phyloP scores from a whole-genome alignment of 2,329 filamentous ascomycete species.

The Penicillium sp. region DNA sequence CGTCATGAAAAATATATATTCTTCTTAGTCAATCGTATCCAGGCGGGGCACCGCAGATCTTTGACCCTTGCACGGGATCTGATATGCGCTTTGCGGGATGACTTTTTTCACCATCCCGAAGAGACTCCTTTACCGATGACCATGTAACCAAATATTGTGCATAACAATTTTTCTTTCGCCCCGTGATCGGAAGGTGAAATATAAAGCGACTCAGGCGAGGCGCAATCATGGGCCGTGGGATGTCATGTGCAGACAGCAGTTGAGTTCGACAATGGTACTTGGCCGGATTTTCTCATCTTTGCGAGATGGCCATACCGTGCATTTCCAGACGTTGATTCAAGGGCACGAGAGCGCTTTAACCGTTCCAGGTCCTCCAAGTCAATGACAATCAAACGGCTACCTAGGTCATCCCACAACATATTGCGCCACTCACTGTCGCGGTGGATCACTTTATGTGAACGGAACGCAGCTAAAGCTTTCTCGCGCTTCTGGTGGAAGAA shows the following conservation, averaged over 20 bases:
- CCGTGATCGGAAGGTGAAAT: background rate
- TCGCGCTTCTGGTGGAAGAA: conserved; percentile 17
- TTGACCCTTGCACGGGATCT: background rate
- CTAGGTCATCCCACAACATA: conserved; percentile 28
- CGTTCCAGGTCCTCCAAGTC: conserved; percentile 32
- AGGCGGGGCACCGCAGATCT: background rate
- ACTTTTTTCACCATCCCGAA: background rate
- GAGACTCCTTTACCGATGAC: background rate
- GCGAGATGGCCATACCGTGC: conserved; percentile 6
- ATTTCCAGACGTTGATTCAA: conserved; percentile 9
- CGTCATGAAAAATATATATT: background rate
- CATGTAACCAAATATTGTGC: background rate
- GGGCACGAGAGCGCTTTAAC: conserved; percentile 12
- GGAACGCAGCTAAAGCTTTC: conserved; percentile 18
- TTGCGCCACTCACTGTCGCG: conserved; percentile 29
- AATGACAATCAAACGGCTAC: conserved; percentile 24
- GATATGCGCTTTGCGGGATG: background rate
- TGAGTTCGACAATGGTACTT: background rate
- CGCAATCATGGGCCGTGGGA: background rate
- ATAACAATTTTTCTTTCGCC: background rate
- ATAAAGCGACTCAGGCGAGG: background rate
- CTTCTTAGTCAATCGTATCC: background rate
- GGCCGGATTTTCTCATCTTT: background rate
- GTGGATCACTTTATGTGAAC: conserved; percentile 21
- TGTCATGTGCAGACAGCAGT: background rate